These are phyloP conservation scores for Boletellus sp. DNA, from an alignment of 768 basidiomycete species.

Conservation along the genomic window DNA sequence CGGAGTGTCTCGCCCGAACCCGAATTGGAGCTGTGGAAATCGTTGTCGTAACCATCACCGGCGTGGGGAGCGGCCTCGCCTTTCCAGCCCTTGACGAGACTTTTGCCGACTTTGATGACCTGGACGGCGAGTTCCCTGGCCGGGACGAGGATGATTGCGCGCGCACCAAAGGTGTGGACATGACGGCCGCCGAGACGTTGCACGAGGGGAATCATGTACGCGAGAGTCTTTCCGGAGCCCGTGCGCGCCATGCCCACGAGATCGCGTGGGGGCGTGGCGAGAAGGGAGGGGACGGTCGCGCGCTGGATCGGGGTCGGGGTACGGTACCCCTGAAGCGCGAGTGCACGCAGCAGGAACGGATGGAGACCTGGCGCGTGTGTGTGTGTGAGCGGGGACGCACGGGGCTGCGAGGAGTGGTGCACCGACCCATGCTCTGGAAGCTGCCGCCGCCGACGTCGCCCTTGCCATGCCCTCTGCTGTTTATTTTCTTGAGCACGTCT, in stretches of 20 bases:
- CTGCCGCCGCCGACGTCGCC: constrained; percentile 89
- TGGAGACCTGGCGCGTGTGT: constrained; percentile 57
- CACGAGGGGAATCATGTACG: constrained; percentile 90
- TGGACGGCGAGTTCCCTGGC: constrained; percentile 94
- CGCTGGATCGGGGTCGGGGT: constrained; percentile 97
- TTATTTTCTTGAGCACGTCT: constrained; percentile 71
- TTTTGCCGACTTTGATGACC: constrained; percentile 91
- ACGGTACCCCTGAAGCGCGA: constrained; percentile 90
- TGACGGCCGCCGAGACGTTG: constrained; percentile 83
- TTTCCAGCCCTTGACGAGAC: constrained; percentile 81
- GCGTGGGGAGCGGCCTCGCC: constrained; percentile 61
- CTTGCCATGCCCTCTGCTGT: constrained; percentile 67
- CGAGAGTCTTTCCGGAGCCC: constrained; percentile 95
- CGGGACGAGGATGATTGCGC: constrained; percentile 86
- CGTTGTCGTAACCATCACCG: constrained; percentile 57
- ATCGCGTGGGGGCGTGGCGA: constrained; percentile 82
- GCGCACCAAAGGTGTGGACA: constrained; percentile 72
- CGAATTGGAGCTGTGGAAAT: constrained; percentile 44
- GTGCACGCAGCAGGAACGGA: constrained; percentile 75
- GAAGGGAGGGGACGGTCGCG: constrained; percentile 78
- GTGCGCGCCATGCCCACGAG: constrained; percentile 98
- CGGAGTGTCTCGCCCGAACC: constrained; percentile 58
- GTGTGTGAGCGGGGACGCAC: neutral
- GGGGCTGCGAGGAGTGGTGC: neutral
- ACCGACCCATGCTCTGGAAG: constrained; percentile 92